A percentile compares a stretch with the other conserved stretches of the same genome.
Evolutionary conservation across 306 rosid species (phyloP).

Genomic region (Medicago truncatula): DNA sequence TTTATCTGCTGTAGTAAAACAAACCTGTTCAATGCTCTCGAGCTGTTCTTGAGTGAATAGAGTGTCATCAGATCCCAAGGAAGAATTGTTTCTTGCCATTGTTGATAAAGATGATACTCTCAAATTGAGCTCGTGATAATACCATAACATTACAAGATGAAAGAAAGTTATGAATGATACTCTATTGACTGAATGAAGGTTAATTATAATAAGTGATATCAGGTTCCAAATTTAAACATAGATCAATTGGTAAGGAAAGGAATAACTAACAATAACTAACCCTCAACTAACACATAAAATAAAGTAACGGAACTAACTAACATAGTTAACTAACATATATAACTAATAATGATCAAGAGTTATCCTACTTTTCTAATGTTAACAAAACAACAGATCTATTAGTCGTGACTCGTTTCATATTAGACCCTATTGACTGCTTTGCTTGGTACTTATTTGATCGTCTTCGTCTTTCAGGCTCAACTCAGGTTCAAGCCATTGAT

Average conservation of each 20-base stretch:
- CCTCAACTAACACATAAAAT: no score
- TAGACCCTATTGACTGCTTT: not conserved
- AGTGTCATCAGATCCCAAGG: not conserved
- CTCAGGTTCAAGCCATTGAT: not conserved
- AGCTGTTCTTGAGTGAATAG: not conserved
- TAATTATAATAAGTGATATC: not conserved
- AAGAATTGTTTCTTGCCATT: not conserved
- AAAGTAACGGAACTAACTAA: no score
- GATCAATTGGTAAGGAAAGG: not conserved
- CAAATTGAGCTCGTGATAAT: not conserved
- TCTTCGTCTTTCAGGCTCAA: not conserved
- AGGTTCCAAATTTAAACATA: not conserved
- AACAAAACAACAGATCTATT: not conserved
- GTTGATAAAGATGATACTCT: not conserved
- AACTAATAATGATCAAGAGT: not conserved
- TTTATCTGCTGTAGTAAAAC: not conserved
- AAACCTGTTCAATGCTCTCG: not conserved
- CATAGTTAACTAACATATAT: not conserved
- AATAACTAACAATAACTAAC: no score
- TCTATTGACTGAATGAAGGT: not conserved
- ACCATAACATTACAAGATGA: not conserved
- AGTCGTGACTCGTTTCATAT: not conserved
- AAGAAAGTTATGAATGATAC: not conserved
- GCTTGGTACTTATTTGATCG: not conserved
- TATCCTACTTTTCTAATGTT: not conserved